Percentiles rank a stretch among this genome's conserved stretches.
These are phyloP conservation scores for Cladophialophora immunda DNA, from an alignment of 2,329 filamentous ascomycete genomes.

Conservation along the genomic window DNA sequence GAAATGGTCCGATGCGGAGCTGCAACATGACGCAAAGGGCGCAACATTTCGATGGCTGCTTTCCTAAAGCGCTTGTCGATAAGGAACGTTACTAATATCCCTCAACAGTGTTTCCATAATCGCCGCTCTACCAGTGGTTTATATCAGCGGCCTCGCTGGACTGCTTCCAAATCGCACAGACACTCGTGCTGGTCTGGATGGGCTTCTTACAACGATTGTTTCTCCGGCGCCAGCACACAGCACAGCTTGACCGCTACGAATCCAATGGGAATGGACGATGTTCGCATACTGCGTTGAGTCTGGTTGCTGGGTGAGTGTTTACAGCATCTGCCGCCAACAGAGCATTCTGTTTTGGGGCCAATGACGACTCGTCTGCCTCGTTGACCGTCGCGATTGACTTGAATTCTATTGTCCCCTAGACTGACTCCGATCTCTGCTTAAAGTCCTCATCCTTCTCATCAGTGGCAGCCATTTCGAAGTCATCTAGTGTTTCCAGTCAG, in stretches of 20 bases:
- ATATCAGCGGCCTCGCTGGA: background rate
- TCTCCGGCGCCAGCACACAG: background rate
- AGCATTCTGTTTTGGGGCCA: no score
- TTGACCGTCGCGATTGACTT: no score
- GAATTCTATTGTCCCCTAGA: no score
- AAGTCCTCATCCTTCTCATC: no score
- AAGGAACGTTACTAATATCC: background rate
- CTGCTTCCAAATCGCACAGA: background rate
- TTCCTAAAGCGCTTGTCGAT: background rate
- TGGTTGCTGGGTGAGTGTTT: no score
- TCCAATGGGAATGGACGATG: background rate
- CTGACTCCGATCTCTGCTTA: no score
- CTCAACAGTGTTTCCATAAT: background rate
- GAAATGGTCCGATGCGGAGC: background rate
- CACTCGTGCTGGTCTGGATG: background rate
- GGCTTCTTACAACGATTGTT: no score
- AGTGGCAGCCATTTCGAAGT: no score
- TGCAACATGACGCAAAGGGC: background rate
- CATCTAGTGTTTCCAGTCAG: no score
- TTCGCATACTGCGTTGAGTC: no score
- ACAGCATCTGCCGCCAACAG: no score
- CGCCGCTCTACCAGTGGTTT: background rate
- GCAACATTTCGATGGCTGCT: background rate
- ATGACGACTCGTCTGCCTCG: no score
- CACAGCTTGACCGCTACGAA: background rate